These are phyloP conservation scores for Mycena latifolia DNA, from an alignment of 768 basidiomycete species.

Conservation along the genomic window DNA sequence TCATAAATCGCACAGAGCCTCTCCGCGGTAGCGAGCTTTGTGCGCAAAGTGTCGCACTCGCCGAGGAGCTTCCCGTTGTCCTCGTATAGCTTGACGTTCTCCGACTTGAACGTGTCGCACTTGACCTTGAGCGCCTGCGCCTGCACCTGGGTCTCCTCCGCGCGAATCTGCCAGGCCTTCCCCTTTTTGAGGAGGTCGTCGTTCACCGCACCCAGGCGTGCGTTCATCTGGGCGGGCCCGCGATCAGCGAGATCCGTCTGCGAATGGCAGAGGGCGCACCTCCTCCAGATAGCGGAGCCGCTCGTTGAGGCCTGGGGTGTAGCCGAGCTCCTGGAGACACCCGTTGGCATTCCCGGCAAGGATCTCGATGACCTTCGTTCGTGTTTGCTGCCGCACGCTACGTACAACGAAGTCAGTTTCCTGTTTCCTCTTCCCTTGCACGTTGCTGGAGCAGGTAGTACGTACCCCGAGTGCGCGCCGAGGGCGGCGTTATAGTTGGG, in stretches of 20 bases:
- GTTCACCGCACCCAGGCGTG: too few relatives aligned
- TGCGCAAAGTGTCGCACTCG: slow-evolving; percentile 16
- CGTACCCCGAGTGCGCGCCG: neutral
- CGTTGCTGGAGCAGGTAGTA: neutral
- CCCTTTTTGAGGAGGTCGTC: too few relatives aligned
- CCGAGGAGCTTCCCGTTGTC: slow-evolving; percentile 50
- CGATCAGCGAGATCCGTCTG: too few relatives aligned
- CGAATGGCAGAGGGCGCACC: slow-evolving; percentile 47
- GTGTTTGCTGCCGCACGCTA: slow-evolving; percentile 38
- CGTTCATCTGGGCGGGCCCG: too few relatives aligned
- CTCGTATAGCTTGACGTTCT: slow-evolving; percentile 49
- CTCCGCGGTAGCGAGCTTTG: too few relatives aligned
- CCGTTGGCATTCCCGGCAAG: slow-evolving; percentile 59
- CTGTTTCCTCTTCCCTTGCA: neutral
- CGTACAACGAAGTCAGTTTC: neutral
- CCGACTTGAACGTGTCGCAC: slow-evolving; percentile 23
- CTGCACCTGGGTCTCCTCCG: neutral
- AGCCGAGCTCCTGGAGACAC: slow-evolving; percentile 61
- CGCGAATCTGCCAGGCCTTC: too few relatives aligned
- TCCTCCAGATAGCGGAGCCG: slow-evolving; percentile 51
- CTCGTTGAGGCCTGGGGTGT: slow-evolving; percentile 55
- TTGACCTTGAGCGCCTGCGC: slow-evolving; percentile 6
- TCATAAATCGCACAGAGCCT: neutral
- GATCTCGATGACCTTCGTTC: slow-evolving; percentile 56
- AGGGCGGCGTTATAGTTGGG: neutral